Evolutionary conservation across 768 basidiomycete species (phyloP).

Genomic region (Polyporus arcularius): DNA sequence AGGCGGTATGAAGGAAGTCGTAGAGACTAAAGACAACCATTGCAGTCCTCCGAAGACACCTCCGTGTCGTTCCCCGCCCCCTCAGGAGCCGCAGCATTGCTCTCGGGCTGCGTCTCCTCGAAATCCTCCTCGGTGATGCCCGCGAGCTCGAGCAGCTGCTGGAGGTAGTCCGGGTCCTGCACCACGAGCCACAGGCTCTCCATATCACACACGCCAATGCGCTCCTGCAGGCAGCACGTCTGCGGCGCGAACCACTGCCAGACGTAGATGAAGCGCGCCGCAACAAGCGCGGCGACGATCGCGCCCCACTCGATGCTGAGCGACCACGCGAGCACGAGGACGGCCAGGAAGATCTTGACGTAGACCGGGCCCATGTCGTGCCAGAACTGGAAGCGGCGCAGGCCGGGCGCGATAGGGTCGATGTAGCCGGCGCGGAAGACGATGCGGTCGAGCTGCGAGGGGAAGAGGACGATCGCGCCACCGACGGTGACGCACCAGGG

Average conservation of each 20-base stretch:
- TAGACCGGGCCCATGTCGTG: conserved; percentile 37
- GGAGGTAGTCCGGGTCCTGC: conserved; percentile 15
- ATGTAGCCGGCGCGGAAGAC: conserved; percentile 33
- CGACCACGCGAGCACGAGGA: conserved; percentile 22
- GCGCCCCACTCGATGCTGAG: not conserved
- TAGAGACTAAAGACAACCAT: too few relatives aligned
- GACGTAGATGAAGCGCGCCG: conserved; percentile 29
- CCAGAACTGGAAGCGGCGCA: conserved; percentile 42
- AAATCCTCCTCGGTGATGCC: not conserved
- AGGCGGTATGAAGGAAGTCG: not conserved
- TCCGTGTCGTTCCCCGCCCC: not conserved
- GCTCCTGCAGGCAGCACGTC: conserved; percentile 25
- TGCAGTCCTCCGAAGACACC: too few relatives aligned
- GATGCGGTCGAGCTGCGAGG: conserved; percentile 28
- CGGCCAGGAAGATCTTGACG: conserved; percentile 32
- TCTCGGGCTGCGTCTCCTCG: not conserved
- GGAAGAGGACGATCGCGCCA: conserved; percentile 33
- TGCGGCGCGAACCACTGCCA: conserved; percentile 23
- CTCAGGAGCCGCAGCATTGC: not conserved
- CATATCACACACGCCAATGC: conserved; percentile 33
- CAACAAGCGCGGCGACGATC: conserved; percentile 4
- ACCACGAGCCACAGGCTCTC: conserved; percentile 37
- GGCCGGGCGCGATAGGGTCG: conserved; percentile 26
- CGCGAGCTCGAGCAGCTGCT: not conserved
- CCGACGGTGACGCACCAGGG: conserved; percentile 40